Base-by-base conservation (phyloP, 1,284 basidiomycete genomes). In the Sporisorium graminicola region DNA sequence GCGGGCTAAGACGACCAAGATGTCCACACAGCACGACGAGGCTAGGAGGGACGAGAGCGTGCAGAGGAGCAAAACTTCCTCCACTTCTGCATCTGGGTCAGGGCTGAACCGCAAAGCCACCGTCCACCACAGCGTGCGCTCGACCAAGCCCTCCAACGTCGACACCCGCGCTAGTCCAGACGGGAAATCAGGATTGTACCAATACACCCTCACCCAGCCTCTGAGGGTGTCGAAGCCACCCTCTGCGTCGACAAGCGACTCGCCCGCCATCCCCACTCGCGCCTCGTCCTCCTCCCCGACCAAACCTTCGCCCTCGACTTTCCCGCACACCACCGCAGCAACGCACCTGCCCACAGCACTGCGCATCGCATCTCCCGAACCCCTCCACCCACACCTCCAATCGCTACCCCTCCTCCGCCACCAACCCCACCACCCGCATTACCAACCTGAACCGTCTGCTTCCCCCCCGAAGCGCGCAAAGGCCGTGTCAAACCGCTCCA, bases 1-100 rank as follows among this genome's bases (percentile, higher is more conserved):
- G n/a, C 69, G 69, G 6, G 69, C 69, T 0, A 72, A 66, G 18
- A 72, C 69, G 5, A 49, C 64, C 10, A 72, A 72, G 22, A 24
- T 31, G 18, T 22, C 24, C 24, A n/a, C n/a, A n/a, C n/a, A n/a
- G n/a, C 20, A 10, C 3, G 14, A 16, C 18, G 40, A 42, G n/a
- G 35, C 16, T 13, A 35, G 37, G 22, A 12, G 43, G 26, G 26
- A 20, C n/a, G n/a, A 31, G 8, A 10, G 27, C 4, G 40, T 72
- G n/a, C 55, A 55, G 51, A 44, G 69, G 40, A 66, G 69, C 35
- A 72, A 72, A 24, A 72, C 69, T 1, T 47, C 64, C 3, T 61
- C 63, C 14, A 72, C 59, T 5, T 20, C 35, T 1, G 31, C 69
- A 2, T 13, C 35, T 3, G 14, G 8, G 16, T 43, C 59, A 1